A percentile compares a stretch with the other conserved stretches of the same genome.
Evolutionary conservation across 352 stramenopile species (phyloP).

Genomic region (Phytophthora lateralis): DNA sequence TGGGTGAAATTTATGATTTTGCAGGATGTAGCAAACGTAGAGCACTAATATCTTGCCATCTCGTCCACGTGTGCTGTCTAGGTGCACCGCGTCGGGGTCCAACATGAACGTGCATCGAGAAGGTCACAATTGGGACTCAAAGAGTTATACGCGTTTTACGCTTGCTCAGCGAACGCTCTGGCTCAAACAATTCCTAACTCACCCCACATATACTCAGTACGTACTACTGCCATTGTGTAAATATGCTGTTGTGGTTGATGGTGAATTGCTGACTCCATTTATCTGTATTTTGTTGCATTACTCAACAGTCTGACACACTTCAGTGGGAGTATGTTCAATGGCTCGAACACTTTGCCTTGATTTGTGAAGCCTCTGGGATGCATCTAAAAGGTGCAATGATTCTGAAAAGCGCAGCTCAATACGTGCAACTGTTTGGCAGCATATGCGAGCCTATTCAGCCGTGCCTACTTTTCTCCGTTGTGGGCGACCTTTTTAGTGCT

Average conservation of each 20-base stretch:
- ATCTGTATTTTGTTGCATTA: slow-evolving; percentile 4
- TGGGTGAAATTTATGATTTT: slow-evolving; percentile 4
- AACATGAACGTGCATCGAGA: slow-evolving; percentile 56
- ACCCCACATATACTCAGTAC: slow-evolving; percentile 34
- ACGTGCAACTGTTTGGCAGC: slow-evolving; percentile 29
- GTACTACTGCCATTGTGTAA: slow-evolving; percentile 10
- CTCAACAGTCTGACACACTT: slow-evolving; percentile 42
- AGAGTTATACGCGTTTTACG: slow-evolving; percentile 50
- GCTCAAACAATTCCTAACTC: slow-evolving; percentile 15
- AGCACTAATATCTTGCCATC: slow-evolving; percentile 2
- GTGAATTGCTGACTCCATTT: slow-evolving; percentile 2
- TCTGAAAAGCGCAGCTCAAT: slow-evolving; percentile 42
- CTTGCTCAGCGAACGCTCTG: slow-evolving; percentile 32
- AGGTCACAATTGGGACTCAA: slow-evolving; percentile 34
- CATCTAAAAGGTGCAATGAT: slow-evolving; percentile 43
- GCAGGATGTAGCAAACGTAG: not conserved
- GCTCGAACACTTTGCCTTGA: slow-evolving; percentile 63
- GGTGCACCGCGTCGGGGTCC: slow-evolving; percentile 67
- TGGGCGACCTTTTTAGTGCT: slow-evolving; percentile 31
- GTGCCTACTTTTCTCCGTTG: slow-evolving; percentile 33
- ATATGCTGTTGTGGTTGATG: not conserved
- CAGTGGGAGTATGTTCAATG: slow-evolving; percentile 64
- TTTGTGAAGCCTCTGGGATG: slow-evolving; percentile 45
- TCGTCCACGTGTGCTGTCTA: slow-evolving; percentile 15
- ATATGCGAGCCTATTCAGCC: slow-evolving; percentile 18